phyloP scores from a whole-genome alignment of 495 filamentous ascomycete genomes.

The Sphaerosporella brunnea region DNA sequence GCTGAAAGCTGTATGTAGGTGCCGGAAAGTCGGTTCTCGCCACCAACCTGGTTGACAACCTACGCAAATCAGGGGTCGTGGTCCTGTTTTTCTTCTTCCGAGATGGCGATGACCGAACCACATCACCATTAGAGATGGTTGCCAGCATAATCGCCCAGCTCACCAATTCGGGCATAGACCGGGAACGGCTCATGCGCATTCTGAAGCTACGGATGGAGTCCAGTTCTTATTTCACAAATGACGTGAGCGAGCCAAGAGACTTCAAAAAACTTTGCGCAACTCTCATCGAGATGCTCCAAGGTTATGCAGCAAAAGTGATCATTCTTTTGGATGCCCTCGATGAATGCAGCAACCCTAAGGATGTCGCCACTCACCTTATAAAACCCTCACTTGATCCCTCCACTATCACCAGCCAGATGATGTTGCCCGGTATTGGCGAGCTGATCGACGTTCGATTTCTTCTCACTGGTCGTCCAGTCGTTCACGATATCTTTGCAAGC shows the following conservation, averaged over 20 bases:
- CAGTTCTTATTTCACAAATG: neutral
- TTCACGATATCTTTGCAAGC: neutral
- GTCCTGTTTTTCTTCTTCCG: constrained; percentile 7
- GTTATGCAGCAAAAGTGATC: neutral
- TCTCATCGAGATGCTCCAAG: constrained; percentile 1
- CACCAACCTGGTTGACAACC: neutral
- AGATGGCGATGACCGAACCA: neutral
- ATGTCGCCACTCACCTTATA: no score
- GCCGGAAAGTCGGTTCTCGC: constrained; percentile 8
- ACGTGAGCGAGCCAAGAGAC: neutral
- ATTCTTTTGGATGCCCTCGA: constrained; percentile 6
- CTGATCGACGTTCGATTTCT: neutral
- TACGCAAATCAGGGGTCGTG: neutral
- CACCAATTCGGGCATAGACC: neutral
- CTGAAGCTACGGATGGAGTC: neutral
- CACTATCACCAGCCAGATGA: neutral
- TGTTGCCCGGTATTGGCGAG: neutral
- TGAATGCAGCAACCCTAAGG: neutral
- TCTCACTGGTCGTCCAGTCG: constrained; percentile 2
- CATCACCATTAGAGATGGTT: neutral
- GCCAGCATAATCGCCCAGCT: constrained; percentile 2
- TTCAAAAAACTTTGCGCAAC: constrained; percentile 1
- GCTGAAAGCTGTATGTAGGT: no score
- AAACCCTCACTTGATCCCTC: no score
- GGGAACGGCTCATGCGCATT: neutral